Evolutionary conservation across 192 early-diverging fungal species (phyloP), one percentile per base, ranked within the genome.

Genomic region (Podila verticillata): DNA sequence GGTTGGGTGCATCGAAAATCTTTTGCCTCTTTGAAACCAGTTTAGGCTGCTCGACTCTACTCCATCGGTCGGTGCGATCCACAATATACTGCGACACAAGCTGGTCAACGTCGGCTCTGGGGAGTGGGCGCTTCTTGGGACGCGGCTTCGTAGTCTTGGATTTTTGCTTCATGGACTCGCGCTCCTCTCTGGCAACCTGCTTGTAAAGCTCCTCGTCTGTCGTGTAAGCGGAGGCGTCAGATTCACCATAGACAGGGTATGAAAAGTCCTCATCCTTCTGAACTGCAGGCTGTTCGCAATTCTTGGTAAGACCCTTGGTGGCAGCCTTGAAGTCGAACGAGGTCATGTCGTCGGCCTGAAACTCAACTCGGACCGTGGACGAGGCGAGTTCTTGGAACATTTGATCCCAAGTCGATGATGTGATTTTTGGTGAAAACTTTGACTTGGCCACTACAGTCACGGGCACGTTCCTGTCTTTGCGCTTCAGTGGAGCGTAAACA

Each of bases 121-220:
- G 24, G 2, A 72, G 28, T 1, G 31, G 10, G 7, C 32, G 31
- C 48, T 28, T 80, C 5, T 36, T 20, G 26, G 56, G 12, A 1
- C 28, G 28, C 0, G 8, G 34, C 2, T 29, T 59, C 17, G 4
- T 22, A 10, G 17, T 1, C 19, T 19, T 65, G 1, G 63, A 30
- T 7, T 15, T 5, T 10, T 30, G 35, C 0, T 36, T 57, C 19
- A 44, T 5, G 26, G 35, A 24, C 44, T 72, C 65, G 15, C 59
- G 34, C 30, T 80, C 70, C 34, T 79, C 75, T 26, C 26, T 54
- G 5, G 65, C 65, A 31, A 80, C 77, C n/a, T 80, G 60, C n/a
- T 32, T 72, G 61, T 51, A 51, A 1, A 80, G 61, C 34, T 80
- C 77, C 32, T 80, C 77, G 22, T 80, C 77, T 0, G 77, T 80